Evolutionary conservation across 2,329 filamentous ascomycete species (phyloP).

Genomic region (Penicillium sp.): DNA sequence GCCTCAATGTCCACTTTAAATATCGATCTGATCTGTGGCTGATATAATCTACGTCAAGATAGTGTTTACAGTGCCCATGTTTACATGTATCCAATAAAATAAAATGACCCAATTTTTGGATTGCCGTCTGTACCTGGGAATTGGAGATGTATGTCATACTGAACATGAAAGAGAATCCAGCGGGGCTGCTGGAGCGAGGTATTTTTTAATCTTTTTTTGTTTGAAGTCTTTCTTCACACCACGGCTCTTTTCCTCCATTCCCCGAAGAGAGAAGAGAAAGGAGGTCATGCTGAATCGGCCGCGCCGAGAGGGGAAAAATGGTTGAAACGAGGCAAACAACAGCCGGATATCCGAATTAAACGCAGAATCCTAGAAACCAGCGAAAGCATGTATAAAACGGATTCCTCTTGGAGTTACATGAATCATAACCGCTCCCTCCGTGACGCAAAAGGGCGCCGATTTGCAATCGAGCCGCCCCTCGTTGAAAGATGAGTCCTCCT

Average conservation of each 20-base stretch:
- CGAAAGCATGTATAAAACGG: conserved; percentile 29
- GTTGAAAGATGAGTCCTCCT: conserved; percentile 38
- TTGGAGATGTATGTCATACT: conserved; percentile 37
- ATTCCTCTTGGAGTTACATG: conserved; percentile 43
- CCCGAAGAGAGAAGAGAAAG: conserved; percentile 11
- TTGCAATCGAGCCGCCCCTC: conserved; percentile 39
- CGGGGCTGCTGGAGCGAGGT: conserved; percentile 35
- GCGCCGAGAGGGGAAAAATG: conserved; percentile 27
- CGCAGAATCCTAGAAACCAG: conserved; percentile 34
- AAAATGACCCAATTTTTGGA: conserved; percentile 30
- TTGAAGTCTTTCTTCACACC: conserved; percentile 34
- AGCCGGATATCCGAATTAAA: conserved; percentile 35
- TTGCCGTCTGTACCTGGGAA: conserved; percentile 36
- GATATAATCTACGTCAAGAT: background rate
- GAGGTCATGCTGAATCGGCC: conserved; percentile 32
- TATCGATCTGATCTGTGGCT: background rate
- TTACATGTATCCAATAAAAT: background rate
- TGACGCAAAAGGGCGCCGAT: conserved; percentile 32
- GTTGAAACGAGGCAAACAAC: conserved; percentile 33
- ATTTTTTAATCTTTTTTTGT: conserved; percentile 39
- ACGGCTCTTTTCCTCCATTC: conserved; percentile 30
- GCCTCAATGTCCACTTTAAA: background rate
- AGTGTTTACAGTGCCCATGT: background rate
- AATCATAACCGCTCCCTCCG: conserved; percentile 39
- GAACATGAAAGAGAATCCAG: conserved; percentile 37